Base-by-base conservation (phyloP, 257 asterid genomes). In the Cinchona pubescens region DNA sequence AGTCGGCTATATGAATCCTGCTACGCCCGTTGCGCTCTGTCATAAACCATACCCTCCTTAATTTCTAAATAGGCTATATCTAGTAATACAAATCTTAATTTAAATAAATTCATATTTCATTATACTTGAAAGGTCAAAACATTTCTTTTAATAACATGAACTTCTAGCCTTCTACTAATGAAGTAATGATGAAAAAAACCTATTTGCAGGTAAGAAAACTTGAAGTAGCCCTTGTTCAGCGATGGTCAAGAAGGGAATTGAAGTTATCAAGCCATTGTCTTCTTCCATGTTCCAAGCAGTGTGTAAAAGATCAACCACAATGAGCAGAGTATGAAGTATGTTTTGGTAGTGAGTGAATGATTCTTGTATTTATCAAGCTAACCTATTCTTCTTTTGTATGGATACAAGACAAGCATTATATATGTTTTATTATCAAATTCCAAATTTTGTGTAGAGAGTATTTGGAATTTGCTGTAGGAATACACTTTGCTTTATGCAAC, bases 151-250 rank as follows among this genome's bases (percentile, higher is more conserved):
- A 69, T 42, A 13, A 23, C 14, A 27, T 43, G 35, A 23, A 29
- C 58, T 48, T 70, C 59, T 19, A 25, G 48, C 18, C 55, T 32
- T 71, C 65, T 53, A 35, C 11, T 34, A 15, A 7, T 62, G 46
- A 43, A 49, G 76, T 40, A 40, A 40, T 10, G 5, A 40, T 40
- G 53, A 83, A 40, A 59, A 46, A 29, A n/a, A n/a, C n/a, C 2
- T 77, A 30, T 76, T 70, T 79, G 72, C 95, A 94, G 99, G 95
- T 94, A 76, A 90, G 97, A 86, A 74, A 82, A 83, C 78, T 94
- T 40, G 99, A 94, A 80, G 81, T 82, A 76, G 90, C 88, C 70
- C 75, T 94, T 76, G 85, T 92, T 27, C 82, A 83, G 45, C 85
- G 75, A 55, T 92, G 96, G 97, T 82, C 83, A 21, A 86, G 70